These are phyloP conservation scores for Peronospora tabacina DNA, from an alignment of 352 stramenopile genomes.

Conservation along the genomic window DNA sequence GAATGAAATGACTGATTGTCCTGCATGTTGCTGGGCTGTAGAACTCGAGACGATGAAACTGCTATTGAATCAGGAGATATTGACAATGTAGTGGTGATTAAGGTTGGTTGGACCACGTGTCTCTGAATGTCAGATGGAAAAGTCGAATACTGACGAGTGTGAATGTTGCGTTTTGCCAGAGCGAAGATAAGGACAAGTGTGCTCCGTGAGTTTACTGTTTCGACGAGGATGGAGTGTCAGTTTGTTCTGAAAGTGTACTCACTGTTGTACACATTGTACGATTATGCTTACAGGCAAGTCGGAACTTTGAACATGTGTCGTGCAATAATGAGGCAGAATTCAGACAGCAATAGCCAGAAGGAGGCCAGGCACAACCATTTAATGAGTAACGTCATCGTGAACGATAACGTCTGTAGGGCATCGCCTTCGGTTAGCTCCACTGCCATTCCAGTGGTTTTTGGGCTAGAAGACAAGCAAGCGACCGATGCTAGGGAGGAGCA, in stretches of 20 bases:
- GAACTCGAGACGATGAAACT: conserved; percentile 2
- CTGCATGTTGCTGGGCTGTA: conserved; percentile 5
- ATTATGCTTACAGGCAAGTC: conserved; percentile 16
- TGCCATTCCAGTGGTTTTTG: not conserved
- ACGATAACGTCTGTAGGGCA: not conserved
- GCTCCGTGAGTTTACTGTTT: conserved; percentile 11
- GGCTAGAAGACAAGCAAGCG: not conserved
- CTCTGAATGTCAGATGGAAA: not conserved
- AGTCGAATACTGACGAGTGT: conserved; percentile 1
- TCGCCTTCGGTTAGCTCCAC: not conserved
- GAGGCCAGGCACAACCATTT: conserved; percentile 1
- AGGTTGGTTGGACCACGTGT: conserved; percentile 4
- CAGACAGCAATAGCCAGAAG: conserved; percentile 1
- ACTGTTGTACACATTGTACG: conserved; percentile 1
- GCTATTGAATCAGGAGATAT: not conserved
- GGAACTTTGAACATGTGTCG: conserved; percentile 28
- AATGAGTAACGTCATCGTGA: not conserved
- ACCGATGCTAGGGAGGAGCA: not conserved
- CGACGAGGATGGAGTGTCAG: not conserved
- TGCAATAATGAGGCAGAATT: conserved; percentile 16
- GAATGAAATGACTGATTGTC: conserved; percentile 2
- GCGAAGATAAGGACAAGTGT: conserved; percentile 1
- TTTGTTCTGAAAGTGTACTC: conserved; percentile 1
- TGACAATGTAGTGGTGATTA: not conserved
- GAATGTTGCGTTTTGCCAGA: conserved; percentile 6